Base-by-base conservation (phyloP, 2,329 filamentous ascomycete genomes). In the Neofusicoccum sp. region DNA sequence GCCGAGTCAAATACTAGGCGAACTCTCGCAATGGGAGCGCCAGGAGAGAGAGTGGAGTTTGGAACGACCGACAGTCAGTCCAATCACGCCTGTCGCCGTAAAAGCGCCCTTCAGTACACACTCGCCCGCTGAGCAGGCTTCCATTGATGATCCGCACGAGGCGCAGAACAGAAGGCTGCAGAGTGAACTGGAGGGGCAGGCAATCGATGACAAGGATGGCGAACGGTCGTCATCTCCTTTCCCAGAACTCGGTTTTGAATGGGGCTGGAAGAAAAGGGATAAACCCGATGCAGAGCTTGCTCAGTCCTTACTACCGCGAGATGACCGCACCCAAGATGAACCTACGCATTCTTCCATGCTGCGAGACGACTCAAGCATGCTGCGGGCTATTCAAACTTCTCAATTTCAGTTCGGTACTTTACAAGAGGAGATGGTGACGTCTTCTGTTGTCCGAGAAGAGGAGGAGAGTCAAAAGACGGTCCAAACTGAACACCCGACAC, bases 121-220 rank as follows among this genome's bases (percentile, higher is more conserved):
- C 12, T 11, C 6, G 9, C 12, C 12, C 11, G 41, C 8, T 26
- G 20, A 9, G 8, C 41, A 47, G 20, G 14, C 4, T 14, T 20
- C 54, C 12, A 11, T 36, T 8, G 14, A 45, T 8, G 12, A 58
- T 14, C 20, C 26, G 26, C 54, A 62, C 5, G 57, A 58, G 8
- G 49, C 62, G 47, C 63, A 7, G 63, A 63, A 24, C 34, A 63
- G 33, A 61, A 66, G 7, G 45, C 56, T 41, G 64, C 63, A 11
- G 62, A 61, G 6, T 66, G 71, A 54, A 65, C 65, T 43, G 64
- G 51, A 43, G 24, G n/a, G 26, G 4, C 14, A 28, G 7, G 24
- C n/a, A 3, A 41, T 65, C 36, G 69, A 73, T 41, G 68, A 70
- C 12, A 49, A 68, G 9, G 69, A 1, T 28, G 38, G 26, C 2